Conservation (phyloP, 768 basidiomycete species). For the Hortiboletus flavorubellus region DNA sequence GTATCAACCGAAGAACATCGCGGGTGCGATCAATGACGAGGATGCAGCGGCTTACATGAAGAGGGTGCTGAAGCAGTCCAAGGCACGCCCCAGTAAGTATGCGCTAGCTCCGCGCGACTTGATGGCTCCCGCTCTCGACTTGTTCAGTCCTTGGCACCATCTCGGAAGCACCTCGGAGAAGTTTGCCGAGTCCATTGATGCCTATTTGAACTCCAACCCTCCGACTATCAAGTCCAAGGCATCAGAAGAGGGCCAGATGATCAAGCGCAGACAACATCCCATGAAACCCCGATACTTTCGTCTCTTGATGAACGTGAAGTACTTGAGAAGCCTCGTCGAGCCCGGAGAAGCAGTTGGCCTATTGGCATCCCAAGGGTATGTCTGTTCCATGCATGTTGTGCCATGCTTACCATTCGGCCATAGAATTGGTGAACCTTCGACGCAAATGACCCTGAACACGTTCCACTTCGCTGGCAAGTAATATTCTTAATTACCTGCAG, state of each 20-base stretch:
- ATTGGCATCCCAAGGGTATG: constrained; percentile 94
- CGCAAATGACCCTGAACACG: constrained; percentile 99
- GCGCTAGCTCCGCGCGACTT: constrained; percentile 52
- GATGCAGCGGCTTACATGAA: constrained; percentile 82
- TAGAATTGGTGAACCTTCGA: constrained; percentile 97
- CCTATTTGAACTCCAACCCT: constrained; percentile 78
- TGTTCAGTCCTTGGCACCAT: constrained; percentile 74
- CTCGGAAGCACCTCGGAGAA: constrained; percentile 91
- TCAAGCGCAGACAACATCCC: constrained; percentile 44
- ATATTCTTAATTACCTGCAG: not conserved
- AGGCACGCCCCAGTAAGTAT: constrained; percentile 39
- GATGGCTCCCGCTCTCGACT: constrained; percentile 68
- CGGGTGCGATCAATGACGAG: constrained; percentile 58
- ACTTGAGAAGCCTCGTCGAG: constrained; percentile 89
- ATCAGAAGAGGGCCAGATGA: constrained; percentile 36
- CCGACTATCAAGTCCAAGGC: constrained; percentile 43
- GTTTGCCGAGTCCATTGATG: constrained; percentile 76
- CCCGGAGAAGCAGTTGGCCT: constrained; percentile 99
- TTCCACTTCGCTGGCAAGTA: constrained; percentile 95
- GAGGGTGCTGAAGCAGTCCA: constrained; percentile 76
- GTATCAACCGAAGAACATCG: constrained; percentile 58
- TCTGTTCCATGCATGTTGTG: constrained; percentile 6
- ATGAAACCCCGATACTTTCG: constrained; percentile 63
- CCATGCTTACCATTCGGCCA: not conserved
- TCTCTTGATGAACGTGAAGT: constrained; percentile 85